Percentiles rank a stretch among this genome's conserved stretches.
Conservation (phyloP, 139 green algal species). For the Tetratostichococcus sp. region DNA sequence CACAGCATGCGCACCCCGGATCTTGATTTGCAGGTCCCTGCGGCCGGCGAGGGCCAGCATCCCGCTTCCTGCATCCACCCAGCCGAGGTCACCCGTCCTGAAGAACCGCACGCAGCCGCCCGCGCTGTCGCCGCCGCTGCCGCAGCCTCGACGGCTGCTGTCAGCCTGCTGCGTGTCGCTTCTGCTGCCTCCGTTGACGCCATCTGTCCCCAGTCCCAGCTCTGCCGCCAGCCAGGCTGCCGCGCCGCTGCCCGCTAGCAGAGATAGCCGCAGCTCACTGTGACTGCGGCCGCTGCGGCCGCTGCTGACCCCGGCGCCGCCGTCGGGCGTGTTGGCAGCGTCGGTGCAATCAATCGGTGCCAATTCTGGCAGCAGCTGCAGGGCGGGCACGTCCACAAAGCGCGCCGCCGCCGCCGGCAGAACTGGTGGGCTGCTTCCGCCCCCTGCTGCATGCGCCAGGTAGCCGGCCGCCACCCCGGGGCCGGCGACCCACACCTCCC, state of each 20-base stretch:
- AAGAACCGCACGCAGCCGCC: constrained; percentile 14
- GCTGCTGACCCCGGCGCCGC: too few relatives aligned
- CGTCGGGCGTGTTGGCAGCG: too few relatives aligned
- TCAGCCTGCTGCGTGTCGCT: too few relatives aligned
- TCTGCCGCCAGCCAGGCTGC: not conserved
- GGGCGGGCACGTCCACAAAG: too few relatives aligned
- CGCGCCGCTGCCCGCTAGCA: not conserved
- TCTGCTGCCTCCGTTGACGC: too few relatives aligned
- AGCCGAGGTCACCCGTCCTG: constrained; percentile 33
- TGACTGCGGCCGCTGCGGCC: too few relatives aligned
- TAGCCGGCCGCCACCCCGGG: constrained; percentile 41
- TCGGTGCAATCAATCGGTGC: too few relatives aligned
- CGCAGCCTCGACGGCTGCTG: too few relatives aligned
- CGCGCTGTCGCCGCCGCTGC: not conserved
- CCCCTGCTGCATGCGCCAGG: not conserved
- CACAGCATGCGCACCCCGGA: constrained; percentile 15
- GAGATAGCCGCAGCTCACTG: too few relatives aligned
- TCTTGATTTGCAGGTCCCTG: constrained; percentile 38
- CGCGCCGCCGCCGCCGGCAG: not conserved
- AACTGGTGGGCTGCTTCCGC: not conserved
- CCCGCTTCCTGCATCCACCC: constrained; percentile 7
- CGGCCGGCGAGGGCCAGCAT: constrained; percentile 31
- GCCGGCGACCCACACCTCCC: constrained; percentile 44
- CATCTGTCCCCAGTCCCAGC: too few relatives aligned
- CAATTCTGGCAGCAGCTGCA: too few relatives aligned